Base-by-base conservation (phyloP, 257 asterid species). In the Salvia hispanica region DNA sequence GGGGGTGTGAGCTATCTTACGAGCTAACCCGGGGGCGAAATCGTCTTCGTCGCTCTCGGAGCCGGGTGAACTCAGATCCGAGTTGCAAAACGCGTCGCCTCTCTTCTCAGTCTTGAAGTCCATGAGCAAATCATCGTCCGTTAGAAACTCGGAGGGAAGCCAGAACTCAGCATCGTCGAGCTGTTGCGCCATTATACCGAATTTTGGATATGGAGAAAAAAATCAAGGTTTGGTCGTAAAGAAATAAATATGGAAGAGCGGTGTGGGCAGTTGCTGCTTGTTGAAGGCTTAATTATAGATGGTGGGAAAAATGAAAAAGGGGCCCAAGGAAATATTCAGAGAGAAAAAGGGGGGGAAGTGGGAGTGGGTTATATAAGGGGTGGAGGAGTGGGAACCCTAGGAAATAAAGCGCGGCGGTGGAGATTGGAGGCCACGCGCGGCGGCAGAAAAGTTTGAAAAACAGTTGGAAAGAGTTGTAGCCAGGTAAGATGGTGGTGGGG, bases 31-130 rank as follows among this genome's bases (percentile, higher is more conserved):
- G 44, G 82, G 43, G 37, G 84, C n/a, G 16, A 56, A 82, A 5
- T 86, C 95, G 14, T 89, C 97, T 13, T 89, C 96, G 36, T 87
- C 98, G 62, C 92, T 83, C 68, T 85, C 98, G 0, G 93, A 82
- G 25, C 95, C 83, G 0, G 87, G 92, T 0, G 96, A 92, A 71
- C 92, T 80, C 82, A 84, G 79, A 69, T 78, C 88, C 74, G 94
- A 80, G 80, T 54, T 75, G 16, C 74, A 76, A 55, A 69, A 77
- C 64, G 73, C 75, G 31, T 69, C 62, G 4, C 10, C 21, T 2
- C 50, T 36, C 73, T 54, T 61, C 4, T 43, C 77, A 3, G 61
- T 55, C 31, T 66, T 69, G 72, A 78, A 78, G 66, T 79, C 86
- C 69, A 31, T 47, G 9, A 83, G 62, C 16, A 80, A 53, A 47